A percentile compares a stretch with the other conserved stretches of the same genome.
Evolutionary conservation across 371 early-diverging fungal species (phyloP).

Genomic region (Synchytrium microbalum): DNA sequence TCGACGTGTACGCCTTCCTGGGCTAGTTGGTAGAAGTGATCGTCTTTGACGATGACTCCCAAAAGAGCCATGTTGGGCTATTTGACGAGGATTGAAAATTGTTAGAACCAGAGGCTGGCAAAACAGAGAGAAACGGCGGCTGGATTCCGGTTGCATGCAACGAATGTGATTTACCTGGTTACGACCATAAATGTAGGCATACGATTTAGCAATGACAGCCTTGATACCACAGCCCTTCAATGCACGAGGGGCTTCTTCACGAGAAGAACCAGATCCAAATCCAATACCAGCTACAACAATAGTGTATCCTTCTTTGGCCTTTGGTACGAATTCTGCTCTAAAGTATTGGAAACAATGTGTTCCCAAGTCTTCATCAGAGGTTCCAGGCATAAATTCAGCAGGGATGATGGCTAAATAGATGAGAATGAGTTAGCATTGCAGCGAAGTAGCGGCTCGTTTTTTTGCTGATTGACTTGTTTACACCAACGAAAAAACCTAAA

Average conservation of each 20-base stretch:
- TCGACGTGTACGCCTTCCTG: conserved; percentile 39
- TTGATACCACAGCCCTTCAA: conserved; percentile 62
- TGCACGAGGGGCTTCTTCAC: conserved; percentile 72
- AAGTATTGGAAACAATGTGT: conserved; percentile 65
- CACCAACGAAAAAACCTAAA: no score
- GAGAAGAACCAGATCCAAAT: conserved; percentile 64
- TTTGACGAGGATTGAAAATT: not conserved
- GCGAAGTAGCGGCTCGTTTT: not conserved
- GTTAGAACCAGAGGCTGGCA: not conserved
- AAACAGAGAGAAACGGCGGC: not conserved
- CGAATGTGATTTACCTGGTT: not conserved
- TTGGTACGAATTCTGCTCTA: conserved; percentile 60
- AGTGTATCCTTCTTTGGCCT: conserved; percentile 24
- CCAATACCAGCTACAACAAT: conserved; percentile 58
- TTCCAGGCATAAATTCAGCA: conserved; percentile 70
- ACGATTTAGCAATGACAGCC: conserved; percentile 57
- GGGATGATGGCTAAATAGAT: conserved; percentile 54
- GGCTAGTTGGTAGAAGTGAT: conserved; percentile 18
- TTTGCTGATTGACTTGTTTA: not conserved
- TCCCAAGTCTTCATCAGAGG: conserved; percentile 57
- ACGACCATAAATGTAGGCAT: conserved; percentile 49
- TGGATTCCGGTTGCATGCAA: no score
- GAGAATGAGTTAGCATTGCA: not conserved
- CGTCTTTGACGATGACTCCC: not conserved
- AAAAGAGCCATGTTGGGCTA: not conserved